Base-by-base conservation (phyloP, 2,329 filamentous ascomycete species). In the Fusarium sp. region DNA sequence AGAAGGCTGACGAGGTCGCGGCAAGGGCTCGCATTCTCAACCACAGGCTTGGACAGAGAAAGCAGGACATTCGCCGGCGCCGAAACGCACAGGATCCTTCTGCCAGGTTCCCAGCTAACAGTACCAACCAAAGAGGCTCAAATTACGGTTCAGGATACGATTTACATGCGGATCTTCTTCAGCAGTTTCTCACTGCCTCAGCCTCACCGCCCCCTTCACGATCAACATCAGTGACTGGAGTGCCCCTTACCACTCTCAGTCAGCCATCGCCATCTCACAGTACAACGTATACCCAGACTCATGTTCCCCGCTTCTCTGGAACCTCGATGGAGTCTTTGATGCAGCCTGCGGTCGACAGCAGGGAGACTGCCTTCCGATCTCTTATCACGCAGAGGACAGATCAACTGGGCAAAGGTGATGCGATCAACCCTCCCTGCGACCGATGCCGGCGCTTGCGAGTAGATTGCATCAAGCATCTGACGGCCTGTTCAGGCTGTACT, bases 401-500 rank as follows among this genome's bases (percentile, higher is more conserved):
- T 76, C 90, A 91, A 60, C 83, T 97, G 4, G 86, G 89, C 57
- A 92, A 93, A 57, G 94, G 94, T 4, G 93, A 95, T 64, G 86
- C 90, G 7, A 93, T 97, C 58, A 83, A 90, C n/a, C 95, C 95
- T 11, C 94, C 94, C 0, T 97, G 95, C 79, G 95, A 97, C 80
- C 88, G 94, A 40, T 97, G 95, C 80, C 89, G 95, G 52, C 88
- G 95, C 33, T 86, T 97, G 17, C 91, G 93, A 73, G 94, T 95
- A 84, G 90, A 94, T 67, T 97, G 95, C 71, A 86, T 95, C 57
- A 97, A 97, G 83, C 94, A 97, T 72, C 86, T 97, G 43, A 97
- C 94, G 0, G 94, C 94, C 10, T 97, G 95, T 79, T 90, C 93
- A 81, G 94, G 94, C 25, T 97, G 95, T 81, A 97, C 95, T 0